phyloP scores from a whole-genome alignment of 208 protist species.

The Vickermania ingenoplastis region DNA sequence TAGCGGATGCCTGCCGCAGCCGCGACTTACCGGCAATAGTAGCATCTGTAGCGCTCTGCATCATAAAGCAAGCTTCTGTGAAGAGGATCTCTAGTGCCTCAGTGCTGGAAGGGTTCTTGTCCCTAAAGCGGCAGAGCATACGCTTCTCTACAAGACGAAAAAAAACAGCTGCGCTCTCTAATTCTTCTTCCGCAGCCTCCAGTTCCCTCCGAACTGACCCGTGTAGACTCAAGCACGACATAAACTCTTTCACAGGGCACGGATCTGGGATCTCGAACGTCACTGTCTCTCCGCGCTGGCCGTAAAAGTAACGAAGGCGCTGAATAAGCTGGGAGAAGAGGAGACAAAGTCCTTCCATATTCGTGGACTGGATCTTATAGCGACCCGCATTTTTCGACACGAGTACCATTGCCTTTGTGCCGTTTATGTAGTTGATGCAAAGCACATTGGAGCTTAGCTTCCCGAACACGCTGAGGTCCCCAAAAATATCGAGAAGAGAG shows the following conservation, averaged over 20 bases:
- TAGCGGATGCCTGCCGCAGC: constrained; percentile 37
- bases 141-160: constrained; percentile 88
- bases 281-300: constrained; percentile 1
- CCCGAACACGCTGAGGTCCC: constrained; percentile 46
- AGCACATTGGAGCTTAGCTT: constrained; percentile 57
- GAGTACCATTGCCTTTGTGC: constrained; percentile 84
- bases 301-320: constrained; percentile 42
- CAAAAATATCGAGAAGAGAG: constrained; percentile 72
- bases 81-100: constrained; percentile 77
- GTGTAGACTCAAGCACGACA: constrained; percentile 76
- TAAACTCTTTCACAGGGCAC: constrained; percentile 72
- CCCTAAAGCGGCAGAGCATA: constrained; percentile 82
- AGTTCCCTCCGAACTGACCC: constrained; percentile 52
- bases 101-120: constrained; percentile 68
- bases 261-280: constrained; percentile 56
- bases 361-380: constrained; percentile 77
- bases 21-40: constrained; percentile 22
- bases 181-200: constrained; percentile 14
- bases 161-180: constrained; percentile 49
- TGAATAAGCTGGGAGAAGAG: constrained; percentile 59
- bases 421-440: constrained; percentile 75
- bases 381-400: constrained; percentile 87
- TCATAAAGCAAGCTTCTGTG: constrained; percentile 53
- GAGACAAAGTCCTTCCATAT: constrained; percentile 84
- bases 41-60: constrained; percentile 41